Conservation (phyloP, 2,329 filamentous ascomycete genomes). For the Pleurostoma richardsiae region DNA sequence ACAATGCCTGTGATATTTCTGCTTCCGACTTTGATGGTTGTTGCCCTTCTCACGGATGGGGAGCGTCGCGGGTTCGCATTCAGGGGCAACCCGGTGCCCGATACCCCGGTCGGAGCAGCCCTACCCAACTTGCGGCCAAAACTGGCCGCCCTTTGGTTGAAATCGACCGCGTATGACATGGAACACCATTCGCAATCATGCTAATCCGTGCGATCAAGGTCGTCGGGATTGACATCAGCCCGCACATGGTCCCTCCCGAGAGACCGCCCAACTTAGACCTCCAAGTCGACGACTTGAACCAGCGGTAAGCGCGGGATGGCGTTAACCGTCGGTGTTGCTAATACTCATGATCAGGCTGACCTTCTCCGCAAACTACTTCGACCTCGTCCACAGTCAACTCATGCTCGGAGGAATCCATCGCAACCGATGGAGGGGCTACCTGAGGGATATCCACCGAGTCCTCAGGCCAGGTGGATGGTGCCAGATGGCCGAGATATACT, state of each 20-base stretch:
- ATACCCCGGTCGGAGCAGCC: no score
- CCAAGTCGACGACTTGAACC: constrained; percentile 69
- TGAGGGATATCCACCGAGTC: constrained; percentile 69
- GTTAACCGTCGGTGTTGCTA: no score
- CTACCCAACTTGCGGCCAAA: no score
- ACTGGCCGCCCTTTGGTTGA: no score
- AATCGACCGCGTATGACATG: no score
- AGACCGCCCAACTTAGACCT: constrained; percentile 62
- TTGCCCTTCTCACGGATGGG: no score
- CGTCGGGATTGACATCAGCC: constrained; percentile 66
- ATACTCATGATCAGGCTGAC: not conserved
- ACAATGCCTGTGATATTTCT: no score
- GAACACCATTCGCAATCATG: no score
- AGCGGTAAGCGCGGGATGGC: constrained; percentile 32
- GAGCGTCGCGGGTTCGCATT: no score
- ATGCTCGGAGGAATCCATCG: constrained; percentile 67
- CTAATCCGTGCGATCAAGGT: constrained; percentile 40
- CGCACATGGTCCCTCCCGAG: constrained; percentile 62
- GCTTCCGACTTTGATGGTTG: no score
- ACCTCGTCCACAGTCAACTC: constrained; percentile 76
- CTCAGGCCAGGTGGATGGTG: constrained; percentile 76
- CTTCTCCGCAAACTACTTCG: constrained; percentile 49
- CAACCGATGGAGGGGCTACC: constrained; percentile 68
- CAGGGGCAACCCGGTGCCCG: no score
- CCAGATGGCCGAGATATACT: constrained; percentile 84